Base-by-base conservation (phyloP, 169 alveolate species). In the Cryptosporidium sp. region DNA sequence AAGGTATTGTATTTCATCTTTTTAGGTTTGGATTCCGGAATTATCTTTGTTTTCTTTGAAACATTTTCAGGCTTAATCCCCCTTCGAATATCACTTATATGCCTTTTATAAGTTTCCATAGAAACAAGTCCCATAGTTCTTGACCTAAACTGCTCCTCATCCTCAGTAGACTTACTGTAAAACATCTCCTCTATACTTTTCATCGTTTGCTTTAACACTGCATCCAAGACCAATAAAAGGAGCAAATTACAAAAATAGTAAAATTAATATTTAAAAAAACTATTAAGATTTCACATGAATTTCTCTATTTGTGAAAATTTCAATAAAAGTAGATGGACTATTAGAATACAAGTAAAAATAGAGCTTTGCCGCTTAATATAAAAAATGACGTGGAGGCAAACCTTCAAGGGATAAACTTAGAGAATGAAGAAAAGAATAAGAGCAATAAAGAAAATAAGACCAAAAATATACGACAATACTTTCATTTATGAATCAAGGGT, bases 151-250 rank as follows among this genome's bases (percentile, higher is more conserved):
- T 80, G 65, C 7, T 62, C 75, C 7, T 80, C 75, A 16, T 26
- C 75, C 60, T 39, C 89, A 37, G 67, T 12, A 0, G 86, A 58
- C 26, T 58, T 80, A 21, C 69, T 80, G 26, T 26, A 42, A 35
- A 80, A 80, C 89, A 80, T 80, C 52, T 80, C 89, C 33, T 80
- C 73, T 2, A 80, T 65, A 52, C 52, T 65, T 33, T 31, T 65
- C 72, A 65, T 65, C 0, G n/a, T n/a, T 33, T 3, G 42, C 14
- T n/a, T 7, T 8, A 5, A 14, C 48, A 26, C 16, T 37, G 16
- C 4, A 12, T 23, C 1, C 14, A n/a, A 21, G 26, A 56, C 37
- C 1, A 42, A 42, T 9, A n/a, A n/a, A 56, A 0, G 26, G 1
- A n/a, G 67, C 61, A 56, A 23, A 2, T 23, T 56, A n/a, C 31